Conservation (phyloP, 495 filamentous ascomycete species). For the Trichoderma asperelloides region DNA sequence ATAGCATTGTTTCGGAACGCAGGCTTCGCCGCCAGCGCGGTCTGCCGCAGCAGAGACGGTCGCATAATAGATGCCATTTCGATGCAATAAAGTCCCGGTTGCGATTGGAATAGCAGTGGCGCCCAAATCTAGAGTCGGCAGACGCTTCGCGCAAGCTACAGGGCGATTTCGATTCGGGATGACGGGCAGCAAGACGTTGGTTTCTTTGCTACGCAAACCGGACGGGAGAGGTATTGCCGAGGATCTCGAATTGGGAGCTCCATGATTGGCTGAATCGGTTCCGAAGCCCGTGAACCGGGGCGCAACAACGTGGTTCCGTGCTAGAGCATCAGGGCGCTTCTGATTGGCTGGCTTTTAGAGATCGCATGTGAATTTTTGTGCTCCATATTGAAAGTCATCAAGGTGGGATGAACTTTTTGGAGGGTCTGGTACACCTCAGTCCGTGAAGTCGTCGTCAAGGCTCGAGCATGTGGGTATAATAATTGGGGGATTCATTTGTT, state of each 20-base stretch:
- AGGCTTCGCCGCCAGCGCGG: slow-evolving; percentile 24
- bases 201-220: background rate
- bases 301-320: slow-evolving; percentile 9
- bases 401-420: slow-evolving; percentile 9
- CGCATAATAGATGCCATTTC: slow-evolving; percentile 49
- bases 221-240: slow-evolving; percentile 14
- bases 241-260: slow-evolving; percentile 16
- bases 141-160: background rate
- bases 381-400: background rate
- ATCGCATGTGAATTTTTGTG: slow-evolving; percentile 3
- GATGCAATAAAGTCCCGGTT: background rate
- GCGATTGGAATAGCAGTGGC: slow-evolving; percentile 10
- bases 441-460: background rate
- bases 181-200: background rate
- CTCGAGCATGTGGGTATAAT: background rate
- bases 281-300: slow-evolving; percentile 3
- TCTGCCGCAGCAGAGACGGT: slow-evolving; percentile 44
- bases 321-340: background rate
- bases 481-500: background rate
- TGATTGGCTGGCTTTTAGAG: slow-evolving; percentile 16
- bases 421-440: background rate
- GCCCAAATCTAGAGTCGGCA: background rate
- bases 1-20: slow-evolving; percentile 23
- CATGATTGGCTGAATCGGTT: slow-evolving; percentile 15
- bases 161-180: background rate